phyloP scores from a whole-genome alignment of 345 rosid species.

The Nephelium lappaceum region DNA sequence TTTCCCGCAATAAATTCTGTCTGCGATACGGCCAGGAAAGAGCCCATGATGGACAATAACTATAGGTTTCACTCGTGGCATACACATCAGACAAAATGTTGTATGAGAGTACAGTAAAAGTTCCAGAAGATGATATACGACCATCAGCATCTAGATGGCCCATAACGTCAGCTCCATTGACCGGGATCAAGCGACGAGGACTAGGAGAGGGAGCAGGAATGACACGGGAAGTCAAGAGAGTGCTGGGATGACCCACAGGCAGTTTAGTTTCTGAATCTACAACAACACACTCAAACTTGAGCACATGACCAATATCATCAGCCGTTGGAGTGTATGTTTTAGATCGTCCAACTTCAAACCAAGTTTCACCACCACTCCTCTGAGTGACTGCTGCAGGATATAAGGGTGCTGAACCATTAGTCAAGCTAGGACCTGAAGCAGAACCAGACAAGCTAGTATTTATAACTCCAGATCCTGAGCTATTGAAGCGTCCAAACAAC shows the following conservation, averaged over 20 bases:
- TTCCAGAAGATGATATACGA: slow-evolving; percentile 66
- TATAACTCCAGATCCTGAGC: slow-evolving; percentile 74
- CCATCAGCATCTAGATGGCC: slow-evolving; percentile 74
- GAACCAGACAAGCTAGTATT: slow-evolving; percentile 65
- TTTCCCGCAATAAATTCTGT: slow-evolving; percentile 88
- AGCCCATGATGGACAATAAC: slow-evolving; percentile 98
- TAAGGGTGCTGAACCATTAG: slow-evolving; percentile 73
- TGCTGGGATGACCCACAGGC: slow-evolving; percentile 63
- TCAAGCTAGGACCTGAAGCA: slow-evolving; percentile 60
- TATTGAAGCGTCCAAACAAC: slow-evolving; percentile 74
- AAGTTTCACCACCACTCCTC: slow-evolving; percentile 86
- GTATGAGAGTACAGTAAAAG: slow-evolving; percentile 90
- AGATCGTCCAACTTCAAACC: slow-evolving; percentile 90
- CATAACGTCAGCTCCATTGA: slow-evolving; percentile 62
- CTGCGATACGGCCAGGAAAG: slow-evolving; percentile 97
- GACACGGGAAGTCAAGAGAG: slow-evolving; percentile 81
- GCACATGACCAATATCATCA: slow-evolving; percentile 89
- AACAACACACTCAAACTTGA: slow-evolving; percentile 92
- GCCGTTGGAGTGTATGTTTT: slow-evolving; percentile 95
- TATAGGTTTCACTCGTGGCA: slow-evolving; percentile 78
- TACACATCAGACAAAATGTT: slow-evolving; percentile 83
- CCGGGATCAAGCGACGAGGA: slow-evolving; percentile 84
- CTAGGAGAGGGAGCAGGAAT: slow-evolving; percentile 97
- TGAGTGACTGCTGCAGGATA: slow-evolving; percentile 73
- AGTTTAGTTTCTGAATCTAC: slow-evolving; percentile 77